Evolutionary conservation across 2,329 filamentous ascomycete species (phyloP).

Genomic region (Furcasterigmium sp.): DNA sequence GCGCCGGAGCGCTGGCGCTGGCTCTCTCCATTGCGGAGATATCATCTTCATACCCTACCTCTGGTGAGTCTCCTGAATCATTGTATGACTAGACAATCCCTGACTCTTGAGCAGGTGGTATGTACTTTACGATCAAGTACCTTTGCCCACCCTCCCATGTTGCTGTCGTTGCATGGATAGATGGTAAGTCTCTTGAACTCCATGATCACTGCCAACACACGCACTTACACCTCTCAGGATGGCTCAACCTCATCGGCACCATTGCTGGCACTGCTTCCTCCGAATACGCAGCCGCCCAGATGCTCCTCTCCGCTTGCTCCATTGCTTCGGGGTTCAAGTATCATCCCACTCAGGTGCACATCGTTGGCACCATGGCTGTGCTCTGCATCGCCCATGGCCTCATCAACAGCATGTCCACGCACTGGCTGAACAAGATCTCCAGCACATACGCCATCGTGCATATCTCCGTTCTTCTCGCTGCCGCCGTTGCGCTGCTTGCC

Average conservation of each 20-base stretch:
- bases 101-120: slow-evolving; percentile 16
- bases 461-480: slow-evolving; percentile 43
- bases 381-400: slow-evolving; percentile 44
- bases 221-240: slow-evolving; percentile 26
- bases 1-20: slow-evolving; percentile 51
- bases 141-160: slow-evolving; percentile 42
- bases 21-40: slow-evolving; percentile 49
- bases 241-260: slow-evolving; percentile 47
- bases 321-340: slow-evolving; percentile 43
- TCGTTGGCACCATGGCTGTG: slow-evolving; percentile 50
- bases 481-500: slow-evolving; percentile 44
- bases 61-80: slow-evolving; percentile 28
- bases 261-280: slow-evolving; percentile 49
- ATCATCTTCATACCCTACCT: slow-evolving; percentile 53
- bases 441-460: slow-evolving; percentile 54
- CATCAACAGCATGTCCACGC: slow-evolving; percentile 51
- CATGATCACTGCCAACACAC: not conserved
- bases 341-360: slow-evolving; percentile 36
- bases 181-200: not conserved
- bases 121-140: slow-evolving; percentile 51
- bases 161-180: slow-evolving; percentile 42
- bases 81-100: slow-evolving; percentile 6
- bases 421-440: slow-evolving; percentile 54
- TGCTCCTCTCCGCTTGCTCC: slow-evolving; percentile 50
- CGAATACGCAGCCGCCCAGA: slow-evolving; percentile 51